A percentile compares a stretch with the other conserved stretches of the same genome.
Conservation (phyloP, 2,329 filamentous ascomycete genomes). For the Ascochyta pisi region DNA sequence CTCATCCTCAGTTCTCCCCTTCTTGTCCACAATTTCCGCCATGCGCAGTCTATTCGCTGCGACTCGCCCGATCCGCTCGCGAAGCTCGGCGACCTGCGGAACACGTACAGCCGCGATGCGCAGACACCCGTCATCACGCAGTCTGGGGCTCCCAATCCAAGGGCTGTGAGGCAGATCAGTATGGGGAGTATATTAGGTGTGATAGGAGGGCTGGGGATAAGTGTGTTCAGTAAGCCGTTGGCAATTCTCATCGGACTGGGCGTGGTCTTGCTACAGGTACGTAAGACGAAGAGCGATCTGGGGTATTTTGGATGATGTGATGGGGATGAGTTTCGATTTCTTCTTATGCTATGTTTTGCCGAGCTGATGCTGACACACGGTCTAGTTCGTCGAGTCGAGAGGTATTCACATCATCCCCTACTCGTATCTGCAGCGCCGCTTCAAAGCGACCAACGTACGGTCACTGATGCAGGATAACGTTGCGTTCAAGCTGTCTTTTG, state of each 20-base stretch:
- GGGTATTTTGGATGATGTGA: neutral
- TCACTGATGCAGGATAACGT: slow-evolving; percentile 64
- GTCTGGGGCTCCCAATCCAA: slow-evolving; percentile 51
- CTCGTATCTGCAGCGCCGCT: slow-evolving; percentile 57
- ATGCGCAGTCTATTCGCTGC: slow-evolving; percentile 44
- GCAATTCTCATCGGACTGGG: slow-evolving; percentile 71
- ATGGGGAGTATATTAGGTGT: slow-evolving; percentile 55
- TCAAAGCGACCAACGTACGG: slow-evolving; percentile 58
- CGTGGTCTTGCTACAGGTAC: slow-evolving; percentile 69
- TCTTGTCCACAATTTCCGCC: slow-evolving; percentile 36
- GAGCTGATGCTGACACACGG: slow-evolving; percentile 25
- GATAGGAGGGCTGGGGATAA: slow-evolving; percentile 66
- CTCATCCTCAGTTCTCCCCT: slow-evolving; percentile 43
- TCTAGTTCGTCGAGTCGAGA: slow-evolving; percentile 58
- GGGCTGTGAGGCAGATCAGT: slow-evolving; percentile 54
- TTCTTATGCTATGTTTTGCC: neutral
- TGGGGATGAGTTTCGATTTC: neutral
- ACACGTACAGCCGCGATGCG: slow-evolving; percentile 49
- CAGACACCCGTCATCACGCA: slow-evolving; percentile 48
- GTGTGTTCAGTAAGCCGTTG: slow-evolving; percentile 73
- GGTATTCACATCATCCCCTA: slow-evolving; percentile 61
- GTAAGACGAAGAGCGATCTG: slow-evolving; percentile 18
- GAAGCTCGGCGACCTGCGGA: slow-evolving; percentile 48
- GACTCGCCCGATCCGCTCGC: slow-evolving; percentile 44
- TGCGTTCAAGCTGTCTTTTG: slow-evolving; percentile 73